A percentile compares a stretch with the other conserved stretches of the same genome.
phyloP scores from a whole-genome alignment of 345 rosid species.

The Aquilaria malaccensis region DNA sequence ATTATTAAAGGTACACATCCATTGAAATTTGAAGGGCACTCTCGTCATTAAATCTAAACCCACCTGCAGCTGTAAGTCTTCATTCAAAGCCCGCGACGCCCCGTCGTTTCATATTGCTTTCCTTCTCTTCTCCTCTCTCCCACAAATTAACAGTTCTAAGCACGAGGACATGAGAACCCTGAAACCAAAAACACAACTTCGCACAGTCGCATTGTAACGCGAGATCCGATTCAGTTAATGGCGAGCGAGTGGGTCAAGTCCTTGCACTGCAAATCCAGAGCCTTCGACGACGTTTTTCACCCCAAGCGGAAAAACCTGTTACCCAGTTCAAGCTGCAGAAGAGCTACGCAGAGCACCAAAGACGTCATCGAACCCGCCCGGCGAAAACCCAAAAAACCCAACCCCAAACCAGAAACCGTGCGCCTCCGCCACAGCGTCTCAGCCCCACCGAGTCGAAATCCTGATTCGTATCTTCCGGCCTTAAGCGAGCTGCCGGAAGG shows the following conservation, averaged over 20 bases:
- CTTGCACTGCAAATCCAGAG: conserved; percentile 85
- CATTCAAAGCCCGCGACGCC: too few species aligned
- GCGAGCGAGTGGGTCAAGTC: conserved; percentile 88
- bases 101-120: too few species aligned
- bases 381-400: conserved; percentile 20
- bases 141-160: too few species aligned
- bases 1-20: too few species aligned
- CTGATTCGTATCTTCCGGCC: conserved; percentile 52
- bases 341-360: conserved; percentile 45
- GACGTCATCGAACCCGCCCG: conserved; percentile 58
- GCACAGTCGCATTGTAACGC: too few species aligned
- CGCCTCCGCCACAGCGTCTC: too few species aligned
- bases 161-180: too few species aligned
- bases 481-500: conserved; percentile 79
- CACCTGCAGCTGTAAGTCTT: too few species aligned
- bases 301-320: conserved; percentile 40
- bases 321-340: conserved; percentile 64
- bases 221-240: conserved; percentile 27
- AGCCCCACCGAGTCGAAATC: conserved; percentile 24
- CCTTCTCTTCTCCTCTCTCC: too few species aligned
- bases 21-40: too few species aligned
- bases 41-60: too few species aligned
- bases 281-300: conserved; percentile 74
- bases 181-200: too few species aligned
- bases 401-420: conserved; percentile 24